Evolutionary conservation across 352 stramenopile species (phyloP).

Genomic region (Hyaloperonospora arabidopsidis): DNA sequence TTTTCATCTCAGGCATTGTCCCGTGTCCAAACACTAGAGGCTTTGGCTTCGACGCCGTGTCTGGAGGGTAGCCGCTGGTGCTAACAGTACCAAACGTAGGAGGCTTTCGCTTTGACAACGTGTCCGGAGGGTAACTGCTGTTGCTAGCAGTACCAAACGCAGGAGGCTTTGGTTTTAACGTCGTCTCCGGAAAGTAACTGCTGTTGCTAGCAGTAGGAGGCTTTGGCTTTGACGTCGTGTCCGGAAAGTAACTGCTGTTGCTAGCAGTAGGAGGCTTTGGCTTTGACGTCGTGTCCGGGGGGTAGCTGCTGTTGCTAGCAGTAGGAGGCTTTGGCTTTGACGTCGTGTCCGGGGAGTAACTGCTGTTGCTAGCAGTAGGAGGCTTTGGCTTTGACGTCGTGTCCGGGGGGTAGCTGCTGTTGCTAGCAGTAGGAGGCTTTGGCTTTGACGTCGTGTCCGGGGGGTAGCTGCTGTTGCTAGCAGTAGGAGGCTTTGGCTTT

Average conservation of each 20-base stretch:
- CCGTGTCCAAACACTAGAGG: constrained; percentile 22
- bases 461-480: too few species aligned
- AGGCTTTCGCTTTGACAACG: constrained; percentile 27
- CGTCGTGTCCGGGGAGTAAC: constrained; percentile 7
- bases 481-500: too few species aligned
- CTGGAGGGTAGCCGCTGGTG: constrained; percentile 26
- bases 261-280: constrained; percentile 6
- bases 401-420: neutral
- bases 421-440: neutral
- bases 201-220: constrained; percentile 9
- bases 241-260: neutral
- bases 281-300: constrained; percentile 6
- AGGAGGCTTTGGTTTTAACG: constrained; percentile 22
- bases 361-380: constrained; percentile 3
- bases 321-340: constrained; percentile 7
- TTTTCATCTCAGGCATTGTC: constrained; percentile 10
- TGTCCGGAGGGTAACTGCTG: constrained; percentile 35
- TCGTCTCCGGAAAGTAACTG: constrained; percentile 32
- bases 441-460: too few species aligned
- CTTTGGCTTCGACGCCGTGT: constrained; percentile 35
- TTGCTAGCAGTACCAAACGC: constrained; percentile 7
- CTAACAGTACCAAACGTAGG: constrained; percentile 16
- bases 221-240: constrained; percentile 7
- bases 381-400: constrained; percentile 7
- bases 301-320: constrained; percentile 3